Conservation (phyloP, 805 yeast species). For the Saturnispora hagleri region DNA sequence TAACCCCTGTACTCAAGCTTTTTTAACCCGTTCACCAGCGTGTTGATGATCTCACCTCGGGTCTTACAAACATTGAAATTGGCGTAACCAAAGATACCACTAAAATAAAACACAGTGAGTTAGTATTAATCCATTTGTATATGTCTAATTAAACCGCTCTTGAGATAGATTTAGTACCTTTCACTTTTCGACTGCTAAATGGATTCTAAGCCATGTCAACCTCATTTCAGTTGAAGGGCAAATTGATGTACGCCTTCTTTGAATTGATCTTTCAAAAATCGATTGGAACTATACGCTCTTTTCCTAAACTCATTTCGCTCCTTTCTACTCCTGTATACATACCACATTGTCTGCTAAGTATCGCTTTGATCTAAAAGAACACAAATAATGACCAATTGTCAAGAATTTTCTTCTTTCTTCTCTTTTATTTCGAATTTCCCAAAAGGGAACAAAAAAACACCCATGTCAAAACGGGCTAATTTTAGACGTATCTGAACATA, state of each 20-base stretch:
- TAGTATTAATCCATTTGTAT: background rate
- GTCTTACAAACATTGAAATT: constrained; percentile 88
- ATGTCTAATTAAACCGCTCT: background rate
- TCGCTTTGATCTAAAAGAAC: background rate
- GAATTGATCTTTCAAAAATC: background rate
- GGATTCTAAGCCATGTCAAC: background rate
- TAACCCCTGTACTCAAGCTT: constrained; percentile 96
- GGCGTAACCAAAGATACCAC: constrained; percentile 98
- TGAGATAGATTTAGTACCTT: background rate
- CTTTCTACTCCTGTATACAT: background rate
- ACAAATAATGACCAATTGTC: background rate
- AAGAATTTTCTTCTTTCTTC: background rate
- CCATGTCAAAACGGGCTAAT: background rate
- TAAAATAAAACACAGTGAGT: background rate
- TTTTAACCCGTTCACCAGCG: constrained; percentile 73
- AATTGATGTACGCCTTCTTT: background rate
- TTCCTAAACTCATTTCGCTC: background rate
- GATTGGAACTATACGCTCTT: background rate
- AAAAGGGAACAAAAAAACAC: background rate
- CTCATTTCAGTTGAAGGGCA: background rate
- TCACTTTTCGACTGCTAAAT: no score
- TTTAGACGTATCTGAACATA: background rate
- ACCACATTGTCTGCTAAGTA: background rate
- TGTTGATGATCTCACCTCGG: constrained; percentile 87
- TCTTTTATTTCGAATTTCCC: background rate